Base-by-base conservation (phyloP, 257 asterid genomes). In the Gynochthodes officinalis region DNA sequence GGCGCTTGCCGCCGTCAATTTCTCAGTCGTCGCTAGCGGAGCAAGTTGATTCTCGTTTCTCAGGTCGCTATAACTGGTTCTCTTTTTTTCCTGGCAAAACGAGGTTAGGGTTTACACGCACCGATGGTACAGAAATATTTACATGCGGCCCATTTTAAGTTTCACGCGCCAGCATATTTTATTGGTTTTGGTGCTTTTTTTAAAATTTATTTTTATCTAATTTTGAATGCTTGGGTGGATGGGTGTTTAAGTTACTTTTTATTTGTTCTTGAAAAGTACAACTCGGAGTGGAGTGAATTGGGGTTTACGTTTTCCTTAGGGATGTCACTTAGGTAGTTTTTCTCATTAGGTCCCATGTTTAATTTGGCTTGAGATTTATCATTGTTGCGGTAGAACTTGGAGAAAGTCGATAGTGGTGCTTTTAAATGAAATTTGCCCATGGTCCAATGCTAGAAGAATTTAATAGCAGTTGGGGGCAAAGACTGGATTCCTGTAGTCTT, bases 1-100 rank as follows among this genome's bases (percentile, higher is more conserved):
- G 99, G 87, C 99, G 89, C 96, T 89, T 92, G 89, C 99, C 98
- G 86, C 96, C 99, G 61, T 80, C 95, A 79, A 88, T 95, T 90
- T 78, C 99, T 67, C 87, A 87, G 90, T 89, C 91, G n/a, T 83
- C 87, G 89, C 91, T 95, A 50, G 77, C 82, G 83, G 98, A 95
- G 77, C 96, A 89, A 72, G 80, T 92, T 69, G 96, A 90, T 81
- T 80, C 96, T 62, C 90, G 91, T 83, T 95, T 95, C 82, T 63
- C 88, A 12, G 96, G 94, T 69, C 96, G 96, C 68, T 95, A 89
- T 81, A 84, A 73, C 78, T 90, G 96, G 96, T 67, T 89, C 65
- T 72, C 79, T 15, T 95, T 90, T 81, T 87, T 84, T n/a, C 91
- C 96, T 7, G 98, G 93, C 50, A 92, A 90, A 79, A 77, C 84